Percentiles rank a stretch among this genome's conserved stretches.
Conservation (phyloP, 1,284 basidiomycete genomes). For the Thecaphora thlaspeos region DNA sequence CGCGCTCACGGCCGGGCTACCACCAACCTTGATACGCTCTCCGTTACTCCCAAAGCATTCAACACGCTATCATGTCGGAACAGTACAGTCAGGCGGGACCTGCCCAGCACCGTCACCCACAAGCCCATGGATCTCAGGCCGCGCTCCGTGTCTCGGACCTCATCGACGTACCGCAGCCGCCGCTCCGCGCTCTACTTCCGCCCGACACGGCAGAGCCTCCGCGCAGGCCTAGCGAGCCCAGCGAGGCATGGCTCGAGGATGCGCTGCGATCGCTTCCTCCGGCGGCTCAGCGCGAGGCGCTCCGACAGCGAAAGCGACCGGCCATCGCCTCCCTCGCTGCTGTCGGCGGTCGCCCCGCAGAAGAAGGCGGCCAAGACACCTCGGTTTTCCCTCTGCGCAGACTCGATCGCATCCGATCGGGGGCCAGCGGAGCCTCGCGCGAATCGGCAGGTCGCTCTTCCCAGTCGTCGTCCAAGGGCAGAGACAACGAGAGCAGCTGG, state of each 20-base stretch:
- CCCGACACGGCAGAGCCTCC: slow-evolving; percentile 21
- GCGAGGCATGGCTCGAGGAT: slow-evolving; percentile 30
- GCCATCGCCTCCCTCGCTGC: slow-evolving; percentile 6
- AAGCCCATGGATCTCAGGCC: too few relatives aligned
- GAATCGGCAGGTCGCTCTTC: slow-evolving; percentile 7
- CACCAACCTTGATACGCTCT: too few relatives aligned
- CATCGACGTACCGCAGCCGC: not conserved
- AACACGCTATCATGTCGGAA: too few relatives aligned
- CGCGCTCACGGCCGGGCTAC: too few relatives aligned
- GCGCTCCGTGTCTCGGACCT: not conserved
- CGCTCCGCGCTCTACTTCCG: slow-evolving; percentile 6
- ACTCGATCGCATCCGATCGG: slow-evolving; percentile 13
- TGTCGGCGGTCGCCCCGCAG: too few relatives aligned
- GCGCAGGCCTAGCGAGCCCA: slow-evolving; percentile 13
- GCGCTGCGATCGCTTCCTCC: slow-evolving; percentile 36
- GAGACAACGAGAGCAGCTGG: slow-evolving; percentile 5
- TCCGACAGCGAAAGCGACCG: slow-evolving; percentile 17
- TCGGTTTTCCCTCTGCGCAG: slow-evolving; percentile 1
- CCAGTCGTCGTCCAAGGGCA: slow-evolving; percentile 7
- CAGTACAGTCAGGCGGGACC: too few relatives aligned
- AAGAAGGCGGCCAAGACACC: not conserved
- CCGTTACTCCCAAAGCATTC: too few relatives aligned
- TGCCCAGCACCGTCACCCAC: too few relatives aligned
- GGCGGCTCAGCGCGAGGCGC: slow-evolving; percentile 12
- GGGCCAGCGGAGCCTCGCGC: slow-evolving; percentile 7